Percentiles rank a stretch among this genome's conserved stretches.
phyloP scores from a whole-genome alignment of 495 filamentous ascomycete genomes.

The Penicillium taxi region DNA sequence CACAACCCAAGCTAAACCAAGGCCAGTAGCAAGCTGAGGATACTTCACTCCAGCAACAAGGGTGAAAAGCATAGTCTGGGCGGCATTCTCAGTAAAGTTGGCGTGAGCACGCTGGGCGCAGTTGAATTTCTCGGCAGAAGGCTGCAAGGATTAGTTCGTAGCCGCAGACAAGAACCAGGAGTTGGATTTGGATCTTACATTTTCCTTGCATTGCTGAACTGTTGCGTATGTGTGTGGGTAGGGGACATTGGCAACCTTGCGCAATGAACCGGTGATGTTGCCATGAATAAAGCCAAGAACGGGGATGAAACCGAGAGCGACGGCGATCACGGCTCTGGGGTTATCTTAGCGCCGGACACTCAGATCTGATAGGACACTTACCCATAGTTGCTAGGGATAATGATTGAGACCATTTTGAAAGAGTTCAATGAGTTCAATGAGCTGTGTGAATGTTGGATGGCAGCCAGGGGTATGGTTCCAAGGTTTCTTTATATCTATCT shows the following conservation, averaged over 20 bases:
- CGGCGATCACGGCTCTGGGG: slow-evolving; percentile 49
- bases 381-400: slow-evolving; percentile 45
- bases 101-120: slow-evolving; percentile 66
- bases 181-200: slow-evolving; percentile 27
- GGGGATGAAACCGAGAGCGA: slow-evolving; percentile 45
- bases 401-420: slow-evolving; percentile 33
- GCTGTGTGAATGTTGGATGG: not conserved
- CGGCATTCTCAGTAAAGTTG: slow-evolving; percentile 62
- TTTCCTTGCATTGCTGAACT: slow-evolving; percentile 45
- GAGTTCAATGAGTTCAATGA: not conserved
- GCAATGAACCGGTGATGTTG: slow-evolving; percentile 32
- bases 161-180: not conserved
- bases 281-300: slow-evolving; percentile 55
- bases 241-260: slow-evolving; percentile 47
- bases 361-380: slow-evolving; percentile 14
- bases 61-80: slow-evolving; percentile 48
- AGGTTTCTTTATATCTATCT: not conserved
- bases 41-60: slow-evolving; percentile 52
- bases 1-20: slow-evolving; percentile 51
- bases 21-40: slow-evolving; percentile 43
- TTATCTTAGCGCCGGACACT: not conserved
- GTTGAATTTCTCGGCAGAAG: slow-evolving; percentile 47
- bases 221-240: slow-evolving; percentile 61
- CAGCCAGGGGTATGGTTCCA: not conserved
- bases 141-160: slow-evolving; percentile 18